Evolutionary conservation across 192 early-diverging fungal species (phyloP), one percentile per base, ranked within the genome.

Genomic region (Linderina pennispora): DNA sequence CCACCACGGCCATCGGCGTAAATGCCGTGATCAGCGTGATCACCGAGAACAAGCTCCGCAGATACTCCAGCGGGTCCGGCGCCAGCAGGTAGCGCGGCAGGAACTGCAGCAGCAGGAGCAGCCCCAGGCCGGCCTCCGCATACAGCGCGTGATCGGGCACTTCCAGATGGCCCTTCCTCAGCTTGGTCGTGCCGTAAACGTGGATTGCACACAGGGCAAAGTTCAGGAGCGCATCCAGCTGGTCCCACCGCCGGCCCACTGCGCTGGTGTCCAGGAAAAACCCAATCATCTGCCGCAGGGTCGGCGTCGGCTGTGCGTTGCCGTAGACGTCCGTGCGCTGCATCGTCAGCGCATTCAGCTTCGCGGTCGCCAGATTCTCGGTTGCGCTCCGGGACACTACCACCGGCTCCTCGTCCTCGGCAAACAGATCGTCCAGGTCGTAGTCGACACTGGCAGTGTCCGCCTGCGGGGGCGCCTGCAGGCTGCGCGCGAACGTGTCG

Each of bases 31-130:
- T 39, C 39, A 86, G 53, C 7, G 81, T 75, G 39, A 75, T 48
- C 37, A 85, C 45, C 1, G 82, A 78, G 36, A 79, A 76, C 45
- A 61, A 28, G 14, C 74, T 66, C 15, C 62, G 44, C 36, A 75
- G 15, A 17, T 67, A 75, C 53, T 55, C 59, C 25, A 55, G 33
- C 7, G 76, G 80, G 10, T 80, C 73, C 11, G 80, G 71, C 1
- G 80, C 76, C 33, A 87, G 53, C 53, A 77, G 61, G 20, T 80
- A 66, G 9, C 81, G 75, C 14, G 83, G 83, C 38, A 81, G 7
- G 48, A 71, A 85, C 62, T 81, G 82, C 19, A 74, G 8, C 24
- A 84, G 57, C 16, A 86, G 52, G 11, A 64, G 11, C 2, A 39
- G 22, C 23, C 80, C 75, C 20, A 82, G 52, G 21, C 41, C 35